Evolutionary conservation across 257 asterid species (phyloP).

Genomic region (Agastache rugosa): DNA sequence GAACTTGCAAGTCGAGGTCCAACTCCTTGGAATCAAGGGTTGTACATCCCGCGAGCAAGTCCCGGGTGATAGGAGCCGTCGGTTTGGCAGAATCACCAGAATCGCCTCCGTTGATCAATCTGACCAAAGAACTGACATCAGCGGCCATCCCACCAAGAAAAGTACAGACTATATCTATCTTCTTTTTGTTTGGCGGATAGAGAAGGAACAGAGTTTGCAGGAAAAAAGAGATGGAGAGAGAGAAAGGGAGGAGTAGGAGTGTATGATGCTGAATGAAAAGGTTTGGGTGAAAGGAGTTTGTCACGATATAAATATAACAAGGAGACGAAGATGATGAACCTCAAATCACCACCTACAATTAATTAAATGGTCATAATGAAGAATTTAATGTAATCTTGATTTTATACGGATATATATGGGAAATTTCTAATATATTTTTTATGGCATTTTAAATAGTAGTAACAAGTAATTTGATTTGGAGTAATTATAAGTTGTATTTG

Average conservation of each 20-base stretch:
- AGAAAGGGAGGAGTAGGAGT: neutral
- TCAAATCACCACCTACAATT: slow-evolving; percentile 28
- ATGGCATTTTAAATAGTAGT: slow-evolving; percentile 4
- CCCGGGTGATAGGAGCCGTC: slow-evolving; percentile 74
- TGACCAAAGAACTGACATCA: slow-evolving; percentile 75
- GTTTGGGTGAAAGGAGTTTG: slow-evolving; percentile 34
- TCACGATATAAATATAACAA: slow-evolving; percentile 26
- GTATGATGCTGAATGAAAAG: slow-evolving; percentile 23
- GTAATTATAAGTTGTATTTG: slow-evolving; percentile 10
- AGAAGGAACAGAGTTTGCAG: slow-evolving; percentile 15
- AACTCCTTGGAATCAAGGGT: slow-evolving; percentile 73
- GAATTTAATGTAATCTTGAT: slow-evolving; percentile 47
- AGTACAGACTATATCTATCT: neutral
- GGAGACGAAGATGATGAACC: slow-evolving; percentile 31
- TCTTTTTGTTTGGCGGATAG: slow-evolving; percentile 20
- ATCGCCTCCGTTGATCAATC: slow-evolving; percentile 67
- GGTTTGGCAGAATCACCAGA: slow-evolving; percentile 52
- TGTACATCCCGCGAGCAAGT: slow-evolving; percentile 74
- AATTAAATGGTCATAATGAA: slow-evolving; percentile 37
- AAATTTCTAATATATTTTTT: neutral
- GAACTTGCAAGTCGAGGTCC: slow-evolving; percentile 94
- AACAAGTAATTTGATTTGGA: neutral
- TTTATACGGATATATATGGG: slow-evolving; percentile 38
- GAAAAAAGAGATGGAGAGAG: neutral
- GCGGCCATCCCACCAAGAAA: slow-evolving; percentile 65